Conservation (phyloP, 768 basidiomycete genomes). For the Phaeolepiota aurea region DNA sequence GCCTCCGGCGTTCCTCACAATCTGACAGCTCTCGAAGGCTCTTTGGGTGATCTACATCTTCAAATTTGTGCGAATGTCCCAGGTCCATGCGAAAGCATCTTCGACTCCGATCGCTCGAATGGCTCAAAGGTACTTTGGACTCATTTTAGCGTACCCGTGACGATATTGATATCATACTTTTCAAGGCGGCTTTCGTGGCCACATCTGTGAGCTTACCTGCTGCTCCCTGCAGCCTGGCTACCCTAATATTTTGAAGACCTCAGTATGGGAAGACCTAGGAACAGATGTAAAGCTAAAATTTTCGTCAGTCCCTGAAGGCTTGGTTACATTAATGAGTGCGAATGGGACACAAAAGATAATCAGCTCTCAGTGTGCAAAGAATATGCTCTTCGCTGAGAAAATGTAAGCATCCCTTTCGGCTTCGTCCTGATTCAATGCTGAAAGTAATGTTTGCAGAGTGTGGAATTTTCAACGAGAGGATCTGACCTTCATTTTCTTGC, state of each 20-base stretch:
- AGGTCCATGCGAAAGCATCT: constrained; percentile 26
- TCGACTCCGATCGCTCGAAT: constrained; percentile 13
- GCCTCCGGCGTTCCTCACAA: constrained; percentile 23
- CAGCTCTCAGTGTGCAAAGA: constrained; percentile 31
- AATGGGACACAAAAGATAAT: constrained; percentile 15
- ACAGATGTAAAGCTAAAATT: too few species aligned
- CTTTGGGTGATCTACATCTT: constrained; percentile 18
- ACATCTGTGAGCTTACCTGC: background rate
- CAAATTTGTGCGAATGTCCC: constrained; percentile 41
- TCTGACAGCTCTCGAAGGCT: constrained; percentile 26
- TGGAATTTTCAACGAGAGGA: constrained; percentile 38
- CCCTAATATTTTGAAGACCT: background rate
- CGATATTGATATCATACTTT: background rate
- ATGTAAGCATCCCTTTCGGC: too few species aligned
- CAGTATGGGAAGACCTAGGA: background rate
- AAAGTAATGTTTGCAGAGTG: constrained; percentile 19
- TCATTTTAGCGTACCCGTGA: background rate
- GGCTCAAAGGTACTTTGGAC: background rate
- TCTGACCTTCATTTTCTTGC: constrained; percentile 33
- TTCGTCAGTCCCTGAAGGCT: too few species aligned
- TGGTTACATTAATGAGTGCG: constrained; percentile 8
- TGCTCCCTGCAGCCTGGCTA: background rate
- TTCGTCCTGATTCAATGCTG: too few species aligned
- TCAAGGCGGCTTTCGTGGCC: background rate
- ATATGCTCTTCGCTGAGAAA: constrained; percentile 36